A percentile compares a stretch with the other conserved stretches of the same genome.
Evolutionary conservation across 2,329 filamentous ascomycete genomes (phyloP).

Genomic region (Ceratocystis variospora): DNA sequence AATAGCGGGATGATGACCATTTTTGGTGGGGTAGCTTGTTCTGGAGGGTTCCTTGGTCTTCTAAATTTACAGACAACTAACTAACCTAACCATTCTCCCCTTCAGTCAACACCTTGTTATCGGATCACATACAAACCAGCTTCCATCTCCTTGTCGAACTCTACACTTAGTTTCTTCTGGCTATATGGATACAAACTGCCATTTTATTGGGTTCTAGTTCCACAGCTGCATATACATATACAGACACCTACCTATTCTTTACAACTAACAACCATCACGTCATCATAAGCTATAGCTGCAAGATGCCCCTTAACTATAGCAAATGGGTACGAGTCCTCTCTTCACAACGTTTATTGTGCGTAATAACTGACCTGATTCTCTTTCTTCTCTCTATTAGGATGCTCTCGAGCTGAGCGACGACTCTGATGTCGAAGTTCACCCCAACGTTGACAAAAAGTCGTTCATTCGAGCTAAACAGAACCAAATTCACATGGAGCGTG

Average conservation of each 20-base stretch:
- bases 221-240: neutral
- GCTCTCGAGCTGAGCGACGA: conserved; percentile 94
- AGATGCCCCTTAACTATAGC: conserved; percentile 46
- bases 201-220: neutral
- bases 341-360: neutral
- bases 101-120: neutral
- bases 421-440: conserved; percentile 94
- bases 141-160: neutral
- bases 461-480: conserved; percentile 97
- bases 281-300: conserved; percentile 22
- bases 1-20: neutral
- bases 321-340: conserved; percentile 45
- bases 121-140: neutral
- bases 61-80: conserved; percentile 7
- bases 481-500: conserved; percentile 86
- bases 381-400: conserved; percentile 40
- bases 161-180: neutral
- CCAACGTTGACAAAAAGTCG: conserved; percentile 95
- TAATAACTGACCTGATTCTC: conserved; percentile 17
- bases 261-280: conserved; percentile 20
- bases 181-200: neutral
- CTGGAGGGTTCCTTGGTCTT: conserved; percentile 8
- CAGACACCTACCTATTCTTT: conserved; percentile 19
- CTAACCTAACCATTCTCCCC: neutral
- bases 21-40: conserved; percentile 4